Conservation (phyloP, 257 asterid species). For the Nicotiana otophora region DNA sequence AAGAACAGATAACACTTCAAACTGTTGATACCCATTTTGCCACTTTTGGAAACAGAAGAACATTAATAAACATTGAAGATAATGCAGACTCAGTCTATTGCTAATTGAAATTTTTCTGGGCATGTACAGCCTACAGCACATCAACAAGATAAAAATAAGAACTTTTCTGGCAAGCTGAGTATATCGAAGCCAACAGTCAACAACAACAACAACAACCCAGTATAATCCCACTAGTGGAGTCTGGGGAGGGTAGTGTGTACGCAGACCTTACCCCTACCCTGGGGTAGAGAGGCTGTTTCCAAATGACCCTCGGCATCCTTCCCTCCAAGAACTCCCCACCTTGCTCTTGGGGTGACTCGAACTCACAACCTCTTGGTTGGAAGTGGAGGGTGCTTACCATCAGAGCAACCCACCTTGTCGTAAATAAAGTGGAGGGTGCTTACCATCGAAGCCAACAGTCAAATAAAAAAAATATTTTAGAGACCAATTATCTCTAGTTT, state of each 20-base stretch:
- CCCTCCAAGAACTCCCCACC: too few species aligned
- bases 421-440: too few species aligned
- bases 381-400: too few species aligned
- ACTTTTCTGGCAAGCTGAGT: background rate
- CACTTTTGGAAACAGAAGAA: background rate
- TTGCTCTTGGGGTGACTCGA: too few species aligned
- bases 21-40: background rate
- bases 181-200: background rate
- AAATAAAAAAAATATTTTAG: background rate
- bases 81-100: background rate
- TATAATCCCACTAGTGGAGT: too few species aligned
- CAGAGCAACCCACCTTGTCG: too few species aligned
- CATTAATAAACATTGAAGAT: background rate
- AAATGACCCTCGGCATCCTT: too few species aligned
- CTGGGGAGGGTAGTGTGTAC: too few species aligned
- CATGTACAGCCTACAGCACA: background rate
- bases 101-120: background rate
- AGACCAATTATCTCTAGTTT: background rate
- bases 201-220: too few species aligned
- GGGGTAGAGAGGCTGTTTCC: too few species aligned
- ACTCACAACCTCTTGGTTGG: too few species aligned
- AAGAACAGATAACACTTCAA: background rate
- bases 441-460: background rate
- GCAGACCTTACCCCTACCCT: too few species aligned
- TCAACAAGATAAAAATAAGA: background rate